Base-by-base conservation (phyloP, 805 yeast species). In the Candida quercuum region DNA sequence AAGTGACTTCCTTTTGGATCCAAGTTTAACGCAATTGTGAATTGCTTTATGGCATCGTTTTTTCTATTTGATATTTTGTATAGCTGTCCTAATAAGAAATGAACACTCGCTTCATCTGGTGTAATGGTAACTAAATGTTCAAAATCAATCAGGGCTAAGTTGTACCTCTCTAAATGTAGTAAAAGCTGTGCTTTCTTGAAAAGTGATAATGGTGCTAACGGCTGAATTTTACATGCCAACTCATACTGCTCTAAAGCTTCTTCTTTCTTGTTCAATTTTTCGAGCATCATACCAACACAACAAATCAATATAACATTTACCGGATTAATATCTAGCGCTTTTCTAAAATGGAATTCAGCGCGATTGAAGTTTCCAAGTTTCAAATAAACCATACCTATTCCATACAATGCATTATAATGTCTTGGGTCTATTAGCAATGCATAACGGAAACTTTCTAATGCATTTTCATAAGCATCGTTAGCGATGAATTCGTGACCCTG, bases 81-180 rank as follows among this genome's bases (percentile, higher is more conserved):
- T 38, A 89, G 69, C 52, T 87, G 87, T 10, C 97, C 99, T 32
- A 93, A 66, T 29, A 89, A 63, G 59, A 84, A 87, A 59, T 91
- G 98, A 20, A 91, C 95, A 37, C 86, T 80, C 0, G 96, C 95
- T 57, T 91, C 98, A 57, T 91, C 95, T 0, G 99, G 97, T 0
- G 95, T 96, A 38, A 86, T 61, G 20, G 76, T 73, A 45, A 74
- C 76, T 37, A 93, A 71, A 33, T 71, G 68, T 52, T 85, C 88
- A 54, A 93, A 84, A 54, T 79, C 85, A 27, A 69, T 71, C 40
- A 88, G 63, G 0, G 98, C 94, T 36, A 72, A 77, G 19, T 75
- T 75, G 54, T 77, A 87, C 42, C 77, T 73, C 42, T 81, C 83
- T 72, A 86, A 67, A 3, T 82, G 64, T 45, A 85, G 79, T 34